Evolutionary conservation across 2,329 filamentous ascomycete species (phyloP), one percentile per base, ranked within the genome.

Genomic region (Aspergillus latus): DNA sequence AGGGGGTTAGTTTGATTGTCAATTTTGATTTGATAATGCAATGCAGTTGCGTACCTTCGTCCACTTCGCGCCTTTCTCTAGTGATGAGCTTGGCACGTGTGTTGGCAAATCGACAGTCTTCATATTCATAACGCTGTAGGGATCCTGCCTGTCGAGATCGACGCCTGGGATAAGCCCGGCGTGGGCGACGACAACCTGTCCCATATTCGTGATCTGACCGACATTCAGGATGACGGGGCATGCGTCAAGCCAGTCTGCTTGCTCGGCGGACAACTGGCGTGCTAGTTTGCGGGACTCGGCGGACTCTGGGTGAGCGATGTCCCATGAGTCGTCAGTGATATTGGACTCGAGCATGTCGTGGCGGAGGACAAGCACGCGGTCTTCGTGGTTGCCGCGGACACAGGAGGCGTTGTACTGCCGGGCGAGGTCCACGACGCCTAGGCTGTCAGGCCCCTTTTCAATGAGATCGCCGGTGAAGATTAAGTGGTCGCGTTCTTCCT

Each of bases 311-410:
- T 43, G 37, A 16, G 28, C 30, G 1, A 15, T 10, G 36, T 62
- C 37, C 62, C 59, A 3, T 42, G 44, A 13, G 58, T 58, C 6
- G 30, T 32, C n/a, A 63, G 57, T 10, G 60, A 47, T 59, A 42
- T 67, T 59, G 10, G 65, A 51, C 15, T 63, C 69, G 62, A 62
- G 70, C 66, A 70, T 77, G 43, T 80, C 72, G 29, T 79, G 77
- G 59, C 86, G 83, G 1, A 86, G 82, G 7, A 88, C 80, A n/a
- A 97, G 80, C 15, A 97, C 80, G 16, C 86, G 83, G 71, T 97
- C 92, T 71, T 99, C 94, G 75, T 96, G 90, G 74, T 97, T 97
- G 15, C 94, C 94, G 49, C 93, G 87, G 7, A 97, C 91, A 60
- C 86, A 90, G 30, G 87, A 90, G 21, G 93, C 92, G 49, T 84